Percentiles rank a stretch among this genome's conserved stretches.
Evolutionary conservation across 2,329 filamentous ascomycete species (phyloP).

Genomic region (Alternaria panax): DNA sequence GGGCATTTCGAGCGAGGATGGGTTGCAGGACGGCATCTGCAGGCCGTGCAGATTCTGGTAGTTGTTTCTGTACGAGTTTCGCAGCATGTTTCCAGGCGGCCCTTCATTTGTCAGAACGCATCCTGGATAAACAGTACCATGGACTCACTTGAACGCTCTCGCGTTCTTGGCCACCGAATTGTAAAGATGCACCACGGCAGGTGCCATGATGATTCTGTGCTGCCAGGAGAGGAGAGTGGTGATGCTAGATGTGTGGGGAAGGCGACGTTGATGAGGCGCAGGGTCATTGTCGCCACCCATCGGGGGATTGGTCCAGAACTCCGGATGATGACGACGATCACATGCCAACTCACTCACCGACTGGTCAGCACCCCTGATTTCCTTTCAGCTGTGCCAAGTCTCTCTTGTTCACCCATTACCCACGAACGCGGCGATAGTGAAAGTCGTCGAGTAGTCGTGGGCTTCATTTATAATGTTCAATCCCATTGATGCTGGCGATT

Average conservation of each 20-base stretch:
- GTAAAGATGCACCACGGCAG: conserved; percentile 49
- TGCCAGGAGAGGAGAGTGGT: conserved; percentile 26
- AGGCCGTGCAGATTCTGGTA: conserved; percentile 54
- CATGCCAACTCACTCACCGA: conserved; percentile 17
- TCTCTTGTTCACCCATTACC: not conserved
- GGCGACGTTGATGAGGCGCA: conserved; percentile 28
- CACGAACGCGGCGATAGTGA: too few relatives aligned
- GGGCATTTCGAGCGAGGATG: conserved; percentile 63
- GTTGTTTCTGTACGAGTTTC: conserved; percentile 54
- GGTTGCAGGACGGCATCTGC: conserved; percentile 63
- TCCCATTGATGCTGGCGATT: too few relatives aligned
- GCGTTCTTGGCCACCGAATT: conserved; percentile 52
- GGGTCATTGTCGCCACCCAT: conserved; percentile 26
- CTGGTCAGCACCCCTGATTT: not conserved
- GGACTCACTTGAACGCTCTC: conserved; percentile 51
- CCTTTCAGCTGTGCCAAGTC: not conserved
- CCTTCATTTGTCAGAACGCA: conserved; percentile 42
- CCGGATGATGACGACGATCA: conserved; percentile 29
- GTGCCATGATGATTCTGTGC: conserved; percentile 45
- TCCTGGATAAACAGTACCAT: not conserved
- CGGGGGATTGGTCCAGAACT: conserved; percentile 16
- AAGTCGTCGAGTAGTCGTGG: not conserved
- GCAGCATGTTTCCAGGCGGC: conserved; percentile 58
- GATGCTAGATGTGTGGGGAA: conserved; percentile 29
- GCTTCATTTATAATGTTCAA: too few relatives aligned